A percentile compares a stretch with the other conserved stretches of the same genome.
Evolutionary conservation across 257 asterid genomes (phyloP).

Genomic region (Osmanthus fragrans): DNA sequence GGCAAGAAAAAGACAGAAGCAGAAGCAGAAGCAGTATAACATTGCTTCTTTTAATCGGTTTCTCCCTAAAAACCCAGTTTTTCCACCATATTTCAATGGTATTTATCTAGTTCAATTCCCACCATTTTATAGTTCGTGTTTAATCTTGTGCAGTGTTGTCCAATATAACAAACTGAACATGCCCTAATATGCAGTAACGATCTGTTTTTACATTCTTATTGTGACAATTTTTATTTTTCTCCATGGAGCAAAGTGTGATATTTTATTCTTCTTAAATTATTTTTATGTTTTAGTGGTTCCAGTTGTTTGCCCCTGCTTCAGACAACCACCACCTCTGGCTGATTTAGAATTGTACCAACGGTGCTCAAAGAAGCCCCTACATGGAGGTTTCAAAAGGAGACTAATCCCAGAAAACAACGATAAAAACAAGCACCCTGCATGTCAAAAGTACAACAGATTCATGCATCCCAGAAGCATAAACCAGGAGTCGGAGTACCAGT

Average conservation of each 20-base stretch:
- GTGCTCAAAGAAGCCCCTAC: constrained; percentile 44
- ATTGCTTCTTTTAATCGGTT: constrained; percentile 48
- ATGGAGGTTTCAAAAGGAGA: constrained; percentile 43
- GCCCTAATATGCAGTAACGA: neutral
- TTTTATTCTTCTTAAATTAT: neutral
- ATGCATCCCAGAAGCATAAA: constrained; percentile 16
- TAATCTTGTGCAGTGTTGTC: neutral
- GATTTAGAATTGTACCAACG: constrained; percentile 40
- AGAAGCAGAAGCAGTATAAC: constrained; percentile 43
- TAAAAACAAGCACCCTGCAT: neutral
- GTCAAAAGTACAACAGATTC: constrained; percentile 30
- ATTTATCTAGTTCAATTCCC: neutral
- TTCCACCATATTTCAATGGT: constrained; percentile 52
- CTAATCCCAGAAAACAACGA: constrained; percentile 29
- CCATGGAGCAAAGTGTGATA: neutral
- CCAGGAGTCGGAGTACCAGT: neutral
- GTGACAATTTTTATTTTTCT: neutral
- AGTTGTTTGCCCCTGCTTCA: constrained; percentile 64
- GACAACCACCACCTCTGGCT: constrained; percentile 33
- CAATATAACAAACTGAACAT: neutral
- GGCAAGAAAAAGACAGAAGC: constrained; percentile 87
- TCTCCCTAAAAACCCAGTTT: constrained; percentile 34
- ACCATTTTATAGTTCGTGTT: neutral
- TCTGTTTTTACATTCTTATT: neutral
- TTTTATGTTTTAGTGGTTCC: neutral